These are phyloP conservation scores for Microcos paniculata DNA, from an alignment of 345 rosid genomes.

Conservation along the genomic window DNA sequence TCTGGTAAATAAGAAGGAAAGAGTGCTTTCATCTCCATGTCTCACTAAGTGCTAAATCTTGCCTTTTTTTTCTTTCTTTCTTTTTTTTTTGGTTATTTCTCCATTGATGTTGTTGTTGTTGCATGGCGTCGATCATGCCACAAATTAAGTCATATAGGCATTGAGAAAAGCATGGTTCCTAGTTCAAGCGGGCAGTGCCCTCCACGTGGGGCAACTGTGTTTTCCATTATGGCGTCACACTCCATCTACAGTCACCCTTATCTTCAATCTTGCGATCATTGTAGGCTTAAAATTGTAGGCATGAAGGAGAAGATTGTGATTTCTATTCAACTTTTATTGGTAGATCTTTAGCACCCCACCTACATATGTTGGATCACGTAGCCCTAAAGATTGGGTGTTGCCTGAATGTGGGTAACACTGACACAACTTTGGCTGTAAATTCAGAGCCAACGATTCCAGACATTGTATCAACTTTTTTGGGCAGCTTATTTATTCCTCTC, in stretches of 20 bases:
- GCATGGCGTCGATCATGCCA: background rate
- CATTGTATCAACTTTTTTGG: slow-evolving; percentile 7
- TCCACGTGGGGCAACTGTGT: slow-evolving; percentile 3
- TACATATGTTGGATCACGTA: slow-evolving; percentile 14
- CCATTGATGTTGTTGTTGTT: background rate
- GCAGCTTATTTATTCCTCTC: slow-evolving; percentile 6
- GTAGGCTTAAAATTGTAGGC: background rate
- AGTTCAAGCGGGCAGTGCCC: background rate
- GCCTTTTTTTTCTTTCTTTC: too few relatives aligned
- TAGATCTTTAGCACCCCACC: background rate
- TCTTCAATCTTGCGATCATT: background rate
- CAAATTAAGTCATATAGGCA: background rate
- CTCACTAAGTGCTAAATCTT: background rate
- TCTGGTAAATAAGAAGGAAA: background rate
- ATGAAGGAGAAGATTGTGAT: background rate
- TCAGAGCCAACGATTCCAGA: background rate
- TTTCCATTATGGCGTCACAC: background rate
- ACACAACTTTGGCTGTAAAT: background rate
- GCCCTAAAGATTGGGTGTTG: slow-evolving; percentile 7
- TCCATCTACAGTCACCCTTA: background rate
- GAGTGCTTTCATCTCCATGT: background rate
- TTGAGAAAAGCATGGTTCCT: background rate
- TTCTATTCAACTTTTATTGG: background rate
- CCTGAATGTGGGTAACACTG: slow-evolving; percentile 15
- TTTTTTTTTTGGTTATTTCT: too few relatives aligned